Conservation (phyloP, 2,329 filamentous ascomycete species). For the Didymella arachidicola region DNA sequence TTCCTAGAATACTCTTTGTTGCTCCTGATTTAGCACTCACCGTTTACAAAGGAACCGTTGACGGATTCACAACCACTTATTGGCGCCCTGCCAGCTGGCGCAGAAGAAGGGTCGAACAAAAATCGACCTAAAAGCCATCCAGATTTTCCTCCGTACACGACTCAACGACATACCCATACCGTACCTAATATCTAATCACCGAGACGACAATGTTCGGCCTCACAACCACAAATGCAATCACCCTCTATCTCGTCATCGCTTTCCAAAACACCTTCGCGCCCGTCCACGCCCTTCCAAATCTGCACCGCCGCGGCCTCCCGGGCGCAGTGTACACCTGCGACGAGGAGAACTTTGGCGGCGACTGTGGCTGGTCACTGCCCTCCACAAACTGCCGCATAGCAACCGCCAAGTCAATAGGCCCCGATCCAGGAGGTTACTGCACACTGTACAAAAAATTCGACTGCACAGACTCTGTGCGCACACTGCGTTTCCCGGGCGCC, state of each 20-base stretch:
- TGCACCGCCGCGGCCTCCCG: slow-evolving; percentile 43
- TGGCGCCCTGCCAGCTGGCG: not conserved
- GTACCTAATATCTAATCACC: slow-evolving; percentile 19
- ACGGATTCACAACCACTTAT: slow-evolving; percentile 9
- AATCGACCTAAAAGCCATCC: not conserved
- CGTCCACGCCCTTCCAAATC: slow-evolving; percentile 21
- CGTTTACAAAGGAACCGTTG: slow-evolving; percentile 10
- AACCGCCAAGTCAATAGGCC: slow-evolving; percentile 41
- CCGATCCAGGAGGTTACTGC: slow-evolving; percentile 42
- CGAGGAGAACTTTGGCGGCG: slow-evolving; percentile 35
- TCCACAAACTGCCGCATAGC: slow-evolving; percentile 34
- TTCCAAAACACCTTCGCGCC: slow-evolving; percentile 21
- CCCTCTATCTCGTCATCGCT: slow-evolving; percentile 18
- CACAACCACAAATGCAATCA: slow-evolving; percentile 10
- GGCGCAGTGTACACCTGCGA: slow-evolving; percentile 48
- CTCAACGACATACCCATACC: slow-evolving; percentile 8
- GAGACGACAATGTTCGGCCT: slow-evolving; percentile 10
- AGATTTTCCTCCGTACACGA: slow-evolving; percentile 1
- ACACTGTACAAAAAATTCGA: slow-evolving; percentile 33
- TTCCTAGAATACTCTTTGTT: slow-evolving; percentile 9
- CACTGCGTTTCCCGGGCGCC: slow-evolving; percentile 38
- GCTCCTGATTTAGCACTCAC: slow-evolving; percentile 12
- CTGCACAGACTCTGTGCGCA: slow-evolving; percentile 34
- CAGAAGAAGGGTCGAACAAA: not conserved
- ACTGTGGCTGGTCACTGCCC: slow-evolving; percentile 42